A percentile compares a stretch with the other conserved stretches of the same genome.
These are phyloP conservation scores for Herpetospermum pedunculosum DNA, from an alignment of 306 rosid species.

Conservation along the genomic window DNA sequence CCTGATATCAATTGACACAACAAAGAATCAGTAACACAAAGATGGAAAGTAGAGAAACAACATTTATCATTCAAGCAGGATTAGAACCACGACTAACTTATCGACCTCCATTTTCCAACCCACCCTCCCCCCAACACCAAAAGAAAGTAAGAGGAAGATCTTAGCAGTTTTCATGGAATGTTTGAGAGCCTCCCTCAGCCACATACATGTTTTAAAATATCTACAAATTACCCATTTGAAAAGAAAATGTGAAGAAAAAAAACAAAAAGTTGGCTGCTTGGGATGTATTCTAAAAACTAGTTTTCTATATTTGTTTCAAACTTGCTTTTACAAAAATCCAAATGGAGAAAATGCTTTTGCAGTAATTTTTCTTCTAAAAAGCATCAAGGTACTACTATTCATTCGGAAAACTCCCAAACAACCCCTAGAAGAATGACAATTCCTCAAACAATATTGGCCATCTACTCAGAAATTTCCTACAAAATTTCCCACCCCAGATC, in stretches of 20 bases:
- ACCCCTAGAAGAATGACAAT: neutral
- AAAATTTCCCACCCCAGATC: neutral
- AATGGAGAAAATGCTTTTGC: neutral
- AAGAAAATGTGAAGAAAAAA: neutral
- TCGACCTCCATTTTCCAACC: neutral
- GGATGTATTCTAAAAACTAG: neutral
- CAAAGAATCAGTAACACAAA: neutral
- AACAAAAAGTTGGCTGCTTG: neutral
- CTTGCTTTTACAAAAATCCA: no score
- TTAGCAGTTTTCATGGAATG: neutral
- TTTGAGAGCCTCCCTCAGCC: neutral
- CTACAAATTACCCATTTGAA: neutral
- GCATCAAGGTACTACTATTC: neutral
- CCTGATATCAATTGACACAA: constrained; percentile 35
- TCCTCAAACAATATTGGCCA: neutral
- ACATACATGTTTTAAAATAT: neutral
- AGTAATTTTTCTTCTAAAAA: neutral
- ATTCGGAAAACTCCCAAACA: neutral
- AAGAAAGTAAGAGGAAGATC: neutral
- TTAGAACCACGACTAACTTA: neutral
- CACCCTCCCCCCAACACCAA: neutral
- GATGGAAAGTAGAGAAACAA: neutral
- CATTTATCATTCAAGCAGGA: neutral
- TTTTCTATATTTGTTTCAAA: neutral
- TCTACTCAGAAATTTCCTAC: neutral